phyloP scores from a whole-genome alignment of 139 green algal species.

The Coelastrella sp. region DNA sequence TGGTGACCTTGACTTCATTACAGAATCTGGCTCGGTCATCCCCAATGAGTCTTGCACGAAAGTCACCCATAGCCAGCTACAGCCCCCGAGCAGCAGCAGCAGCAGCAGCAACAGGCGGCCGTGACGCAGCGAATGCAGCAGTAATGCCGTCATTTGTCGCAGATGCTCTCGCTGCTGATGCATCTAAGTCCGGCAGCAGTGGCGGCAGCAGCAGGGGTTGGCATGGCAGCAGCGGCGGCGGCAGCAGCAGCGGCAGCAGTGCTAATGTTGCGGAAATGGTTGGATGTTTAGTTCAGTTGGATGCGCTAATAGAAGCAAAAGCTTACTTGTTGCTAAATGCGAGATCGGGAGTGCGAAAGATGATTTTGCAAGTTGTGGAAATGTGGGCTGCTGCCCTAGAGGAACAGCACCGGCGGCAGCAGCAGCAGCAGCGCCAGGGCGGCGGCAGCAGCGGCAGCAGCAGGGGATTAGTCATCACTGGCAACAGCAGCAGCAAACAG shows the following conservation, averaged over 20 bases:
- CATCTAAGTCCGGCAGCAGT: neutral
- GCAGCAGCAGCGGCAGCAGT: slow-evolving; percentile 31
- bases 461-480: neutral
- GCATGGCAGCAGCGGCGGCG: neutral
- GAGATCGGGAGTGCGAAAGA: slow-evolving; percentile 33
- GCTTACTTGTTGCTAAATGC: slow-evolving; percentile 53
- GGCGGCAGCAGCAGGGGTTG: slow-evolving; percentile 20
- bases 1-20: neutral
- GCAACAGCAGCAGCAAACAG: slow-evolving; percentile 31
- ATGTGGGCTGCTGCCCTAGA: slow-evolving; percentile 16
- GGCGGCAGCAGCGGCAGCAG: neutral
- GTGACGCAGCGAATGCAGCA: neutral
- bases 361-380: slow-evolving; percentile 35
- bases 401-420: slow-evolving; percentile 23
- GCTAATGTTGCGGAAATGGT: slow-evolving; percentile 1
- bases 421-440: neutral
- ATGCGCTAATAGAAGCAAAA: slow-evolving; percentile 23
- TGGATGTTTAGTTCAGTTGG: neutral
- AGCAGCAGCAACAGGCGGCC: neutral
- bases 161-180: neutral
- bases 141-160: slow-evolving; percentile 15
- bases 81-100: slow-evolving; percentile 17
- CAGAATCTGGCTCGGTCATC: neutral
- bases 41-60: neutral
- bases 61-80: neutral